Evolutionary conservation across 768 basidiomycete genomes (phyloP).

Genomic region (Lactifluus piperatus): DNA sequence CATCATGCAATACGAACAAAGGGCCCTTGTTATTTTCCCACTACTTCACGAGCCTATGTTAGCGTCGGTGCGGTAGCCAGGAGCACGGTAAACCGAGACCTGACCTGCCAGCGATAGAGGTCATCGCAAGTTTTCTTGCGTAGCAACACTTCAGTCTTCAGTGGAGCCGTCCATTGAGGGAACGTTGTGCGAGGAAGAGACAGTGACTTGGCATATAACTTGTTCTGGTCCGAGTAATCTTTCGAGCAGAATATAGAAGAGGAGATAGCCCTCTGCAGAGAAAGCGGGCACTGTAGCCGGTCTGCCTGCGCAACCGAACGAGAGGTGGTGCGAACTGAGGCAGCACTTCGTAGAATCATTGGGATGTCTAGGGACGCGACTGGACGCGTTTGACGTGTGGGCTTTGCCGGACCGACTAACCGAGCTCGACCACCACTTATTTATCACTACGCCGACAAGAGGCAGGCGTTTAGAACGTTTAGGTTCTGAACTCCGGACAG

Average conservation of each 20-base stretch:
- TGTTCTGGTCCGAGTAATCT: constrained; percentile 17
- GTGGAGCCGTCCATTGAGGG: constrained; percentile 59
- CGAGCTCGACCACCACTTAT: too few species aligned
- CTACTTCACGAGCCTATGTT: constrained; percentile 31
- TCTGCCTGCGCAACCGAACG: background rate
- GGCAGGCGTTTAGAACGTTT: too few species aligned
- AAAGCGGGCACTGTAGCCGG: background rate
- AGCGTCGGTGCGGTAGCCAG: background rate
- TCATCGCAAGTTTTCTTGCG: constrained; percentile 57
- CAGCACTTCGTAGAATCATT: background rate
- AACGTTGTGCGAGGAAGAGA: constrained; percentile 78
- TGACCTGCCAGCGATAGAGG: constrained; percentile 74
- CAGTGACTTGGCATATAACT: constrained; percentile 52
- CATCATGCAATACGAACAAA: constrained; percentile 85
- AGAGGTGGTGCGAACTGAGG: background rate
- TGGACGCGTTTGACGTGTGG: background rate
- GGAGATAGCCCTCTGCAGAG: background rate
- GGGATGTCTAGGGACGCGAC: background rate
- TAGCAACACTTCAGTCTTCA: constrained; percentile 51
- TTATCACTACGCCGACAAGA: too few species aligned
- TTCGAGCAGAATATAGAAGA: background rate
- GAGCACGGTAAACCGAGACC: constrained; percentile 23
- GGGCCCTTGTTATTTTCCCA: constrained; percentile 55
- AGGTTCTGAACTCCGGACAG: too few species aligned
- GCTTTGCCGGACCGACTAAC: background rate